Evolutionary conservation across 1,284 basidiomycete species (phyloP).

Genomic region (Ustilago nuda): DNA sequence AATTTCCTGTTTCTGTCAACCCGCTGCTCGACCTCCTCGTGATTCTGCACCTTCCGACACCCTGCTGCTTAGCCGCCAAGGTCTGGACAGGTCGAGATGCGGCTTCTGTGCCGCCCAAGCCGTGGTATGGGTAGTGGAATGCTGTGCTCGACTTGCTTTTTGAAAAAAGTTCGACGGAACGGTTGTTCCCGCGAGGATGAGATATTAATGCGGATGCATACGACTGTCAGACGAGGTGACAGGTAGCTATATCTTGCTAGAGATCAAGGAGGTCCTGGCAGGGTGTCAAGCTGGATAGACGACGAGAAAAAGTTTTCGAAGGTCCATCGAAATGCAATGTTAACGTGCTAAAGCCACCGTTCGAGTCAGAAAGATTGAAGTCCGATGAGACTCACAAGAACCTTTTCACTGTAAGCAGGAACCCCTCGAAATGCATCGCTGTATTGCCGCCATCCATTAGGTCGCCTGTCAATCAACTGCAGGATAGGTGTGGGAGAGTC

Average conservation of each 20-base stretch:
- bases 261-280: not conserved
- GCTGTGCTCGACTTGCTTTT: not conserved
- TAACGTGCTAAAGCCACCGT: conserved; percentile 19
- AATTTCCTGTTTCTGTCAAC: not conserved
- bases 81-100: not conserved
- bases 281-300: not conserved
- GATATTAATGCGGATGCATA: not conserved
- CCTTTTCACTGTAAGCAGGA: no score
- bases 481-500: not conserved
- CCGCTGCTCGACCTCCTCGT: not conserved
- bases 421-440: not conserved
- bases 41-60: not conserved
- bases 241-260: not conserved
- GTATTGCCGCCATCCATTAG: not conserved
- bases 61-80: not conserved
- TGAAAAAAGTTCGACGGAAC: not conserved
- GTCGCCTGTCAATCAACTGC: not conserved
- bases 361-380: conserved; percentile 17
- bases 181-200: not conserved
- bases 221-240: not conserved
- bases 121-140: not conserved
- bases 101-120: not conserved
- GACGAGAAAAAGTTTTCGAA: conserved; percentile 2
- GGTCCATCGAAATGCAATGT: not conserved
- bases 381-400: not conserved